Base-by-base conservation (phyloP, 805 yeast genomes). In the Limtongozyma cylindracea region DNA sequence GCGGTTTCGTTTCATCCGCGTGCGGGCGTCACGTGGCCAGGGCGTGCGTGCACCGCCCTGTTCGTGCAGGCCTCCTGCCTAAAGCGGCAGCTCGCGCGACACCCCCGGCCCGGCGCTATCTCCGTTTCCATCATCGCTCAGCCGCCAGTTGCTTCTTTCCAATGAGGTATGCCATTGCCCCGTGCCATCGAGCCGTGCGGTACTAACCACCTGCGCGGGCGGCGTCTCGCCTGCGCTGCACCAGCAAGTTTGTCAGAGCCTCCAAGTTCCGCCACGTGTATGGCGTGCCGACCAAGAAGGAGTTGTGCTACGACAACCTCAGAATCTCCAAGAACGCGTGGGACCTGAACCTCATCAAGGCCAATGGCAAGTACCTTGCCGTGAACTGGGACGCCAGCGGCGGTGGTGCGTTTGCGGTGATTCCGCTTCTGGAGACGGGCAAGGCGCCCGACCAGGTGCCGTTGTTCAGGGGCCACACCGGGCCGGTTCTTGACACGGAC, bases 351-450 rank as follows among this genome's bases (percentile, higher is more conserved):
- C 55, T 88, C 31, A 60, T 88, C 31, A 67, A 78, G 45, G 62
- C 74, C 30, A 88, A 88, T 41, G 84, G 94, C 18, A 70, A 72
- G 41, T 88, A 63, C 37, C 45, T 88, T 19, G 58, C 93, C 1
- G 71, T 80, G 31, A 80, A 77, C 42, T 80, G 94, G 93, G 78
- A 76, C 27, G 57, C 94, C 16, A 71, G 91, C 8, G 96, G 96
- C 19, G 96, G 96, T 29, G 99, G 99, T 23, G 91, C 96, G 0
- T 82, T 88, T 52, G 94, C 93, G 1, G 74, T 91, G 8, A 66
- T 88, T 27, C 98, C 98, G 2, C 50, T 77, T 13, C 41, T 43
- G 6, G 94, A 84, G 43, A 69, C 64, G 11, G 96, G 98, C 7
- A 88, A 82, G 40, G 68, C 82, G 6, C 95, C 94, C 4, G 99